Evolutionary conservation across 495 filamentous ascomycete species (phyloP), one percentile per base, ranked within the genome.

Genomic region (Penicillium coffeae): DNA sequence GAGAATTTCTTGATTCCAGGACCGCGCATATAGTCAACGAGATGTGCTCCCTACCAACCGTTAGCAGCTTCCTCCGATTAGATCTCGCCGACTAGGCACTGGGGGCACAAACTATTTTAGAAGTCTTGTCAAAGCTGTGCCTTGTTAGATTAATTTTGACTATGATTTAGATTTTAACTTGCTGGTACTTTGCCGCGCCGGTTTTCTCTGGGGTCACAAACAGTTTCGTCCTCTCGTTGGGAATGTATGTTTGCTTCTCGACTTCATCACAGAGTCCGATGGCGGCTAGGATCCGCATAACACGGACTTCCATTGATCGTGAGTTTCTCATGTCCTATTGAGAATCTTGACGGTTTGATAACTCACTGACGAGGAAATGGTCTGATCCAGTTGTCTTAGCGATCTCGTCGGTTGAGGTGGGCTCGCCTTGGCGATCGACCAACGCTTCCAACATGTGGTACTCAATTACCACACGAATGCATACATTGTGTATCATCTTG

Each of bases 1-100:
- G 51, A 51, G 8, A 65, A 65, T 34, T 63, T 59, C 21, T 63
- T 54, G 30, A 62, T 47, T 5, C 60, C 58, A 4, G 57, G 56
- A 7, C 52, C 49, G 12, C 55, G 57, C 54, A 62, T 55, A 37
- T 64, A 66, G 14, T 63, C 56, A 13, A 58, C 51, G 7, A 63
- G 22, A 30, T 39, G 55, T 13, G 55, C 57, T 1, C 58, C 63
- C 47, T 49, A 32, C 36, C 2, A 8, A 5, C 16, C 2, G 16
- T 45, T 36, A 45, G 32, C 25, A 16, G 9, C n/a, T n/a, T n/a
- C n/a, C n/a, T n/a, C n/a, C n/a, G n/a, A n/a, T n/a, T n/a, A n/a
- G n/a, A n/a, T n/a, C n/a, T n/a, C n/a, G n/a, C n/a, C n/a, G n/a
- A n/a, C n/a, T n/a, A n/a, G n/a, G n/a, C n/a, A n/a, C n/a, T n/a